Base-by-base conservation (phyloP, 2,329 filamentous ascomycete species). In the Dactylellina cionopaga region DNA sequence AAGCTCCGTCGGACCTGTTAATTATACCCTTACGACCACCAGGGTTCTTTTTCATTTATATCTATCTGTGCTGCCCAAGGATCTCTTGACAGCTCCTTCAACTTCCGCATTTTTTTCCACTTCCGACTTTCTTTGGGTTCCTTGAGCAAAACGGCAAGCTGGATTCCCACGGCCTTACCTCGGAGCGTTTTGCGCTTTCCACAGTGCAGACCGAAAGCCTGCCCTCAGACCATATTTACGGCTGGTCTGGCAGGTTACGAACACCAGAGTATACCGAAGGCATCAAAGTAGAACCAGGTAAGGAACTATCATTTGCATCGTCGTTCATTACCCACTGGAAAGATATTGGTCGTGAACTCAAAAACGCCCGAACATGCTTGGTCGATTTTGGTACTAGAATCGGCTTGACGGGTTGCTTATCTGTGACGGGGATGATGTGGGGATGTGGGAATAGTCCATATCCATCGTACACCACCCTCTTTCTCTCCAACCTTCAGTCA, bases 131-230 rank as follows among this genome's bases (percentile, higher is more conserved):
- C 44, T 33, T 46, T 25, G 59, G 52, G 44, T 65, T 65, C 39
- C 52, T 72, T 35, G 6, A 29, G 22, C 35, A 59, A 39, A 54
- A 59, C 68, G 68, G 55, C 68, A 72, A 72, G 59, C 68, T 72
- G 68, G 68, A 72, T 72, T 72, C 68, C 59, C 68, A 72, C 68
- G 68, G 52, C 51, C 51, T 51, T 19, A 59, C 59, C 59, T 59
- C 68, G 54, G 68, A 72, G 68, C 68, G 68, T 72, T 65, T 59
- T 65, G 68, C 68, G 68, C 68, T 72, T 72, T 72, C 59, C 51
- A 62, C 59, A 59, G 51, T 65, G 59, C 68, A 72, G 68, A 47
- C 46, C 49, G 44, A 55, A 35, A 65, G 49, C 35, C 60, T 44
- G 37, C 68, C 68, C 35, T 52, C 39, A 39, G 54, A 65, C 46